Conservation (phyloP, 2,329 filamentous ascomycete genomes). For the Phialocephala subalpina region DNA sequence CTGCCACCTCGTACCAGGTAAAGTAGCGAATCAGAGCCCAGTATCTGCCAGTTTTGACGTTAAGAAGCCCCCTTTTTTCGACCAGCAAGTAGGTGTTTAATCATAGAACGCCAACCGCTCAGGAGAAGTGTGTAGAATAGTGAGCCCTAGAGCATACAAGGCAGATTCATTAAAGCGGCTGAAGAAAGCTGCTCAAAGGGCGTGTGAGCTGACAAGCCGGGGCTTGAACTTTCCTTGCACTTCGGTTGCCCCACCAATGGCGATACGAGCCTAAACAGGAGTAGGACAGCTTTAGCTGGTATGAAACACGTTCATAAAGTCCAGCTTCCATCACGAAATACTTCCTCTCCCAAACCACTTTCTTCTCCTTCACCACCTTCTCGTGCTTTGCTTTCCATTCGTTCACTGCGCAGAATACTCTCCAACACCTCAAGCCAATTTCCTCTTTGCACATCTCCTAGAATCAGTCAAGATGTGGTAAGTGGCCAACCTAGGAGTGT, state of each 20-base stretch:
- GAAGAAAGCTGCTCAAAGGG: slow-evolving; percentile 1
- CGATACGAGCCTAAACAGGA: neutral
- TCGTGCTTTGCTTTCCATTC: neutral
- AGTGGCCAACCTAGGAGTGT: neutral
- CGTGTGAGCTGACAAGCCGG: neutral
- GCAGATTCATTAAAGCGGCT: neutral
- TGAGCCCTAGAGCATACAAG: slow-evolving; percentile 6
- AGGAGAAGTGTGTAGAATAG: neutral
- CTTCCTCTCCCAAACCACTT: neutral
- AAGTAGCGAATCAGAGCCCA: neutral
- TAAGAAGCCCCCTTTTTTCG: slow-evolving; percentile 8
- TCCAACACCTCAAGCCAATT: neutral
- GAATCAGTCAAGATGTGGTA: slow-evolving; percentile 8
- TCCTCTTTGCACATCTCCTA: slow-evolving; percentile 10
- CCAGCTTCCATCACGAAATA: slow-evolving; percentile 8
- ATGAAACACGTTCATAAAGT: neutral
- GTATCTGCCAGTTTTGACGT: slow-evolving; percentile 4
- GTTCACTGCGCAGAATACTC: neutral
- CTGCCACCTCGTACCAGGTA: slow-evolving; percentile 2
- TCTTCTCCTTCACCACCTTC: neutral
- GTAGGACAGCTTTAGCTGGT: neutral
- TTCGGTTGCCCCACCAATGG: neutral
- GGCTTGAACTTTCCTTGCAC: neutral
- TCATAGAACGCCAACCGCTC: neutral
- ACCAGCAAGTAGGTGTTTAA: neutral